phyloP scores from a whole-genome alignment of 1,284 basidiomycete genomes.

The Bjerkandera adusta region DNA sequence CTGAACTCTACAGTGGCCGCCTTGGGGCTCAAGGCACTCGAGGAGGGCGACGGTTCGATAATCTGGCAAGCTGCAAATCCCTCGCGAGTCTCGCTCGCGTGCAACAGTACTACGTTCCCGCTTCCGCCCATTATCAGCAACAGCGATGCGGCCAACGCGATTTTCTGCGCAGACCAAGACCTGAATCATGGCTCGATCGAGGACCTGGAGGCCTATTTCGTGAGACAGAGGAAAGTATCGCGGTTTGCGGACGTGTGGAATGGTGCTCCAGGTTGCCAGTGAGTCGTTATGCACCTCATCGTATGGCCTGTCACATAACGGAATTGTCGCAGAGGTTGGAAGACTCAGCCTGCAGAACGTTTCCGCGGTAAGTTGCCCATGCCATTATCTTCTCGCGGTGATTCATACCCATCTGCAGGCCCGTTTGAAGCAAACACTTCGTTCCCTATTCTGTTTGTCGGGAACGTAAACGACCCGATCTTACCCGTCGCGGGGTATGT shows the following conservation, averaged over 20 bases:
- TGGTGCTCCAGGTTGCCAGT: slow-evolving; percentile 4
- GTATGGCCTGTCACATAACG: background rate
- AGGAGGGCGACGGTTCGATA: slow-evolving; percentile 7
- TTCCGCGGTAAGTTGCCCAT: slow-evolving; percentile 9
- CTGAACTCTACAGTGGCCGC: background rate
- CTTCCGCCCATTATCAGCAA: no score
- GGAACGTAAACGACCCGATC: slow-evolving; percentile 19
- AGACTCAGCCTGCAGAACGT: slow-evolving; percentile 10
- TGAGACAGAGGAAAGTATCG: background rate
- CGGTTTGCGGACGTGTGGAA: slow-evolving; percentile 9
- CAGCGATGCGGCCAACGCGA: background rate
- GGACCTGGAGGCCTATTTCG: background rate
- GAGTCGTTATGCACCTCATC: background rate
- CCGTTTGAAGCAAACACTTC: slow-evolving; percentile 13
- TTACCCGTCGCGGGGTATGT: slow-evolving; percentile 14
- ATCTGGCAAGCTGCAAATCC: slow-evolving; percentile 2
- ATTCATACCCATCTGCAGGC: no score
- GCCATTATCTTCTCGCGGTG: no score
- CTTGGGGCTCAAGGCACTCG: slow-evolving; percentile 3
- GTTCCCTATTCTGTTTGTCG: slow-evolving; percentile 14
- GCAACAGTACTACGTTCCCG: background rate
- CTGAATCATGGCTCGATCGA: no score
- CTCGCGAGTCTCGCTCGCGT: background rate
- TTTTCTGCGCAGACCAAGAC: background rate
- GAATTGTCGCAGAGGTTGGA: slow-evolving; percentile 16